A percentile compares a stretch with the other conserved stretches of the same genome.
These are phyloP conservation scores for Hyaloscypha variabilis DNA, from an alignment of 495 filamentous ascomycete species.

Conservation along the genomic window DNA sequence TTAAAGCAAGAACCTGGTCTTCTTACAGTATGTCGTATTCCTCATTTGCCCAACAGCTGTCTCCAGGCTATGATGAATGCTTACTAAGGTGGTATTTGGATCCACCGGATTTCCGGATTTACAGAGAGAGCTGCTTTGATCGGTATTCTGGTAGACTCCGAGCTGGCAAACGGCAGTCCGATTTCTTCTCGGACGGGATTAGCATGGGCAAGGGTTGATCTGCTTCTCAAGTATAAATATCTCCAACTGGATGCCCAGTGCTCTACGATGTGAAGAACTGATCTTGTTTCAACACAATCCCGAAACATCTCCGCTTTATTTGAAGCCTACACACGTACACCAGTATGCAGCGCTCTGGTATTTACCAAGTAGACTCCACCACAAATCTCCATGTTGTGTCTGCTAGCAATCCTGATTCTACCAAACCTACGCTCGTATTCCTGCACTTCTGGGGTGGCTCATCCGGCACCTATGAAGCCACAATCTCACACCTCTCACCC, in stretches of 20 bases:
- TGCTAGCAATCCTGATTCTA: not conserved
- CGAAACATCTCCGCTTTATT: not conserved
- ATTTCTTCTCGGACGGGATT: not conserved
- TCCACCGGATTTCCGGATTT: not conserved
- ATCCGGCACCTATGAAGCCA: constrained; percentile 39
- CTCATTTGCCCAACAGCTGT: not conserved
- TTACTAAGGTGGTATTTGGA: not conserved
- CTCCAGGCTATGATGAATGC: not conserved
- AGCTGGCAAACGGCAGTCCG: not conserved
- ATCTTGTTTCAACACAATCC: not conserved
- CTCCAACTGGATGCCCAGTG: not conserved
- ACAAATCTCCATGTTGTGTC: constrained; percentile 6
- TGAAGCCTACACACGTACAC: not conserved
- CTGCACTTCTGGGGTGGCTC: constrained; percentile 51
- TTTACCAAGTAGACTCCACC: not conserved
- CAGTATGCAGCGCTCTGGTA: constrained; percentile 3
- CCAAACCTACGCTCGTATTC: constrained; percentile 35
- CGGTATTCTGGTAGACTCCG: not conserved
- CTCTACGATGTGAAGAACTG: not conserved
- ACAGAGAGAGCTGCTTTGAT: not conserved
- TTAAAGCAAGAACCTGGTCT: not conserved
- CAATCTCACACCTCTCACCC: constrained; percentile 30
- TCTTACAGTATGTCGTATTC: not conserved
- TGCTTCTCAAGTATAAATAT: not conserved
- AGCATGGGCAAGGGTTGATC: not conserved